These are phyloP conservation scores for Yarrowia keelungensis DNA, from an alignment of 805 yeast species.

Conservation along the genomic window DNA sequence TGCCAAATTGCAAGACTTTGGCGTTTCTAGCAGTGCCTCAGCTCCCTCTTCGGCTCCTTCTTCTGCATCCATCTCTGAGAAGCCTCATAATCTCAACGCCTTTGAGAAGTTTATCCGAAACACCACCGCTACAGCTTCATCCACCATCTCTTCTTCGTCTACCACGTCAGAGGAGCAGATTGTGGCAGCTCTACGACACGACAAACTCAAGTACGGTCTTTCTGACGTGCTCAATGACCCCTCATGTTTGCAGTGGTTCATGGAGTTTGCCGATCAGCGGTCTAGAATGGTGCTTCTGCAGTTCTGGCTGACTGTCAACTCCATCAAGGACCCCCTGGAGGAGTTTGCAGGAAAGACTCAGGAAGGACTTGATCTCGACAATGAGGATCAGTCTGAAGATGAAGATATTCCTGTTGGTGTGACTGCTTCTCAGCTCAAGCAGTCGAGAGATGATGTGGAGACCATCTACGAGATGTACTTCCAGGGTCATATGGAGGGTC, in stretches of 20 bases:
- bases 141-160: constrained; percentile 43
- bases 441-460: constrained; percentile 57
- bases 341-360: constrained; percentile 51
- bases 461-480: constrained; percentile 58
- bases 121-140: constrained; percentile 28
- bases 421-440: constrained; percentile 16
- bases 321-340: constrained; percentile 75
- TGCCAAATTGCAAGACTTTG: constrained; percentile 10
- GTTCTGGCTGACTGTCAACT: constrained; percentile 72
- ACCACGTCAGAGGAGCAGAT: constrained; percentile 50
- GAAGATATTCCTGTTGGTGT: constrained; percentile 40
- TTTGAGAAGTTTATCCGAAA: constrained; percentile 43
- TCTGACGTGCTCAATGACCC: constrained; percentile 55
- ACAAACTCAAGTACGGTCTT: constrained; percentile 26
- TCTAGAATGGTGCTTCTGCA: constrained; percentile 58
- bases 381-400: constrained; percentile 43
- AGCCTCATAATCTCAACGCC: constrained; percentile 24
- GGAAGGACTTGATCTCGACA: constrained; percentile 47
- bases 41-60: constrained; percentile 11
- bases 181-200: constrained; percentile 17
- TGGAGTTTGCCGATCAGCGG: constrained; percentile 63
- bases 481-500: constrained; percentile 43
- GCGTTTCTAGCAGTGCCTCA: constrained; percentile 2
- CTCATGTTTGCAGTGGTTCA: constrained; percentile 57
- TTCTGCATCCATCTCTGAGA: constrained; percentile 17